A percentile compares a stretch with the other conserved stretches of the same genome.
phyloP scores from a whole-genome alignment of 768 basidiomycete genomes.

The Boletus reticulatus region DNA sequence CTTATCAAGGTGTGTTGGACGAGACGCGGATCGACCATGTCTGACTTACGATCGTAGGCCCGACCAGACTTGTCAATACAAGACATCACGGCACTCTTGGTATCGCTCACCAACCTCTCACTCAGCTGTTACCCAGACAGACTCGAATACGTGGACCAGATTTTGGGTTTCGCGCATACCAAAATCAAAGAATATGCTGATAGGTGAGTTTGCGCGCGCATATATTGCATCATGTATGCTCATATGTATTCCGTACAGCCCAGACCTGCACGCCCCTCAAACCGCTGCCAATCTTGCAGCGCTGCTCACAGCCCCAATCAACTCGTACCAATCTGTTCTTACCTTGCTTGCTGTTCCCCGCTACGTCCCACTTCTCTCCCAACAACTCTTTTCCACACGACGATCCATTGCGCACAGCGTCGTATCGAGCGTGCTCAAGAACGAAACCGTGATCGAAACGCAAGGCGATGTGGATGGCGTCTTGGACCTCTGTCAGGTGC shows the following conservation, averaged over 20 bases:
- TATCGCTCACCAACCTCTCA: constrained; percentile 92
- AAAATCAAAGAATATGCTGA: constrained; percentile 85
- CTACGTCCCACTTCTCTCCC: constrained; percentile 78
- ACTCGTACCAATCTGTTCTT: constrained; percentile 93
- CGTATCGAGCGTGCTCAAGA: constrained; percentile 92
- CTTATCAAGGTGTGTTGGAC: constrained; percentile 78
- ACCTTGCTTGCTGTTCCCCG: constrained; percentile 95
- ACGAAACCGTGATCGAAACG: constrained; percentile 91
- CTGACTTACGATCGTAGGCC: constrained; percentile 51
- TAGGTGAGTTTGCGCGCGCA: constrained; percentile 45
- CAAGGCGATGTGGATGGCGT: constrained; percentile 95
- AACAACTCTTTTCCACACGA: constrained; percentile 87
- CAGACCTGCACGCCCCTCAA: constrained; percentile 85
- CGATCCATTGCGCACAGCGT: constrained; percentile 93
- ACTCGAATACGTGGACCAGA: constrained; percentile 96
- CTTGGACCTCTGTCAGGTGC: constrained; percentile 86
- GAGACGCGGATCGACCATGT: neutral
- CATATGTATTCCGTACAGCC: constrained; percentile 39
- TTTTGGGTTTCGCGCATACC: constrained; percentile 82
- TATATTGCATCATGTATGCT: neutral
- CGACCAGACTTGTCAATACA: constrained; percentile 97
- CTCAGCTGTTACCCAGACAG: constrained; percentile 97
- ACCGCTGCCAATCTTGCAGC: constrained; percentile 90
- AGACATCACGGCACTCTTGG: constrained; percentile 93
- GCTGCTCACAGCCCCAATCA: constrained; percentile 90